Evolutionary conservation across 1,284 basidiomycete genomes (phyloP).

Genomic region (Thecaphora thlaspeos): DNA sequence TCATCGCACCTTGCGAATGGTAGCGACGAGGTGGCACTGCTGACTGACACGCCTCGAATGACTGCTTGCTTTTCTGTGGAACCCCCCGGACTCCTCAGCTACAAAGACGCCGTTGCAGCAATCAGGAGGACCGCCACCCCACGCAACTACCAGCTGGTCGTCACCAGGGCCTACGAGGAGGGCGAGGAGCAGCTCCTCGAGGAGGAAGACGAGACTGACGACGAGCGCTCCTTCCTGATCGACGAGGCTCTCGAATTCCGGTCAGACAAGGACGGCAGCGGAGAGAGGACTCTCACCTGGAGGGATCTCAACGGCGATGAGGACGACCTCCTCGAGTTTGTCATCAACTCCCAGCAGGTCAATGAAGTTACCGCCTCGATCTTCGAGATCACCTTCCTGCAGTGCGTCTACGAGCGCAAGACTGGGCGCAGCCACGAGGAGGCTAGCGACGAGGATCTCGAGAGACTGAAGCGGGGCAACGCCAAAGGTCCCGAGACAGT

Average conservation of each 20-base stretch:
- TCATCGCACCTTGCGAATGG: too few relatives aligned
- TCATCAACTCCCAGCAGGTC: constrained; percentile 64
- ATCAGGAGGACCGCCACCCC: constrained; percentile 79
- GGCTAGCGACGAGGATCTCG: constrained; percentile 55
- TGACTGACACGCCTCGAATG: too few relatives aligned
- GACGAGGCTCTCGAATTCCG: constrained; percentile 77
- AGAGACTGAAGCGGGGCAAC: constrained; percentile 33
- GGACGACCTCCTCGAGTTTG: constrained; percentile 77
- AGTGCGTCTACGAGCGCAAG: constrained; percentile 79
- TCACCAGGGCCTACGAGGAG: constrained; percentile 91
- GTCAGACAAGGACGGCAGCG: constrained; percentile 59
- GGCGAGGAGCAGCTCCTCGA: constrained; percentile 90
- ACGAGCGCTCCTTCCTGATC: constrained; percentile 84
- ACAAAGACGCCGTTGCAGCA: constrained; percentile 91
- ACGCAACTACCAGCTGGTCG: constrained; percentile 88
- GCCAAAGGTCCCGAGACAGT: too few relatives aligned
- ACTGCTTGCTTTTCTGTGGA: too few relatives aligned
- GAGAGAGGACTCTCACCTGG: constrained; percentile 59
- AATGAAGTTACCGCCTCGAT: constrained; percentile 79
- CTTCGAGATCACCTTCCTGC: constrained; percentile 89
- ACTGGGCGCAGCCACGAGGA: constrained; percentile 49
- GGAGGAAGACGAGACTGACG: constrained; percentile 85
- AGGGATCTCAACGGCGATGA: constrained; percentile 67
- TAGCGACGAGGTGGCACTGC: too few relatives aligned
- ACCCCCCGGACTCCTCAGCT: too few relatives aligned